Base-by-base conservation (phyloP, 1,284 basidiomycete genomes). In the Apiotrichum veenhuisii region DNA sequence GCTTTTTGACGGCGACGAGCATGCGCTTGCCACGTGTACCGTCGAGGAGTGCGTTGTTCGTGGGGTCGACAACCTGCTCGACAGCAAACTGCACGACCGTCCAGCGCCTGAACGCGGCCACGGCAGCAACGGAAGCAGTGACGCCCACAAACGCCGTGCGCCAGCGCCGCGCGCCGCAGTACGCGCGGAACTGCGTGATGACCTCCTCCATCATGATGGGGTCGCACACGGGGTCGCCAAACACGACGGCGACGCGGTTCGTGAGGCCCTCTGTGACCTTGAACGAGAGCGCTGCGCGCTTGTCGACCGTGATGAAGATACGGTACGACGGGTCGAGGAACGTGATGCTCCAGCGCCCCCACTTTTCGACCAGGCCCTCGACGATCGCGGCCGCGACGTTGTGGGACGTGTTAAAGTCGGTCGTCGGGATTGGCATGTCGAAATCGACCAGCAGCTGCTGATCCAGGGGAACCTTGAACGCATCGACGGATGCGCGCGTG, bases 321-420 rank as follows among this genome's bases (percentile, higher is more conserved):
- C 55, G 52, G 42, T 61, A 61, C 23, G 52, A 51, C 2, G 59
- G 50, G 34, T 61, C 59, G 2, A 41, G 26, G 34, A 61, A 61
- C 0, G 59, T 61, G 43, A 61, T 57, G 36, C 55, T 61, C 59
- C 59, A 61, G 5, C 42, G 52, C 15, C 59, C 59, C 40, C 48
- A 36, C 9, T n/a, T 15, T 1, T 52, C 37, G 5, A 61, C 36
- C 15, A 61, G 55, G 14, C 23, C 12, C 42, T 61, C 52, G 26
- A 57, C 55, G 14, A 47, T 43, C 0, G 59, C 55, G 11, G 53
- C 23, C 1, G 50, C 59, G n/a, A 26, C 33, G 9, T 43, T 43
- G 52, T 58, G 41, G 25, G 17, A 49, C 15, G 41, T 25, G 33
- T 47, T 42, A 34, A 54, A 30, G 51, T 52, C 34, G 10, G 20